Conservation (phyloP, 176 grass and related monocot genomes). For the Oryza glaberrima region DNA sequence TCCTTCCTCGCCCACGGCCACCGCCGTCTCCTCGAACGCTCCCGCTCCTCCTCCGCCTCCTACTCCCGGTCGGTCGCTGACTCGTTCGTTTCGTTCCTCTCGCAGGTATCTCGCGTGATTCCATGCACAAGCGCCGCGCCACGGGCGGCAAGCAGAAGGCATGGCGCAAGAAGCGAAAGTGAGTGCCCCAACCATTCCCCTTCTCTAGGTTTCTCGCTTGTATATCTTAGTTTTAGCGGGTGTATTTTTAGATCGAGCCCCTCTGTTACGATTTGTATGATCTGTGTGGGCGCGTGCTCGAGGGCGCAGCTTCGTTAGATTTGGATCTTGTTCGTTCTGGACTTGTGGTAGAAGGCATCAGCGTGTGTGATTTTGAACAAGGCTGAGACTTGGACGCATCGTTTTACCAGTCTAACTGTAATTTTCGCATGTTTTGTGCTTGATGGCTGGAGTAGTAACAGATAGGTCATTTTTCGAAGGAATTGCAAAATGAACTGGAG, state of each 20-base stretch:
- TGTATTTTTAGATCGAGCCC: background rate
- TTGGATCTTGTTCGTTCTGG: background rate
- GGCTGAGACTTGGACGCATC: background rate
- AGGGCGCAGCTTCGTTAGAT: background rate
- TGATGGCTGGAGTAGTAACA: background rate
- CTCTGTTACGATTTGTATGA: background rate
- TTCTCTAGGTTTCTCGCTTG: background rate
- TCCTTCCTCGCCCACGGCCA: background rate
- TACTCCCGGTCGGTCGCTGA: background rate
- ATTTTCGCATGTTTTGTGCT: background rate
- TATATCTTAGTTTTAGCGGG: background rate
- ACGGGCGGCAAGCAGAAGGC: slow-evolving; percentile 89
- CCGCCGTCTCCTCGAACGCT: background rate
- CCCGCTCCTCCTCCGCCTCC: background rate
- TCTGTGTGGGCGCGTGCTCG: background rate
- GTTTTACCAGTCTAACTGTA: too few species aligned
- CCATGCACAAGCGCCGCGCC: slow-evolving; percentile 89
- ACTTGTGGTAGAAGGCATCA: background rate
- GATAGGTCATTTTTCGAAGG: background rate
- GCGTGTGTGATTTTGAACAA: background rate
- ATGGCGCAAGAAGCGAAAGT: slow-evolving; percentile 94
- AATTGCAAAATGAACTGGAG: background rate
- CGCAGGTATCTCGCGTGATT: slow-evolving; percentile 68
- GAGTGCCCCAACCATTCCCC: background rate
- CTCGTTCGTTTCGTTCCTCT: background rate